Evolutionary conservation across 345 rosid genomes (phyloP).

Genomic region (Camelina laxa): DNA sequence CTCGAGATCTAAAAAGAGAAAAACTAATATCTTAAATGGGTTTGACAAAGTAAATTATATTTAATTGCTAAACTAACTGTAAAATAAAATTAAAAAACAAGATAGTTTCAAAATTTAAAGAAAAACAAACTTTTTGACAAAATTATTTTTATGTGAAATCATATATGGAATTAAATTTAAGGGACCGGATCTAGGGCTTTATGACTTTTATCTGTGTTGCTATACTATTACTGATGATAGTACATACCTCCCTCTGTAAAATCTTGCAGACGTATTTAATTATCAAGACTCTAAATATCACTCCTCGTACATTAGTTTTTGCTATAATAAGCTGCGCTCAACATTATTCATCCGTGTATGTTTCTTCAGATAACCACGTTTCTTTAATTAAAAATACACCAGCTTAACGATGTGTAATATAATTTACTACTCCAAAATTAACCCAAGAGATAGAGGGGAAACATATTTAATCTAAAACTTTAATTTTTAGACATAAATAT

Average conservation of each 20-base stretch:
- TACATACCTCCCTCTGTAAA: constrained; percentile 42
- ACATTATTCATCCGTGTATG: constrained; percentile 10
- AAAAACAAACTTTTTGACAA: background rate
- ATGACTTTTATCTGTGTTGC: constrained; percentile 42
- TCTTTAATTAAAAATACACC: background rate
- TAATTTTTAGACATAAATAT: too few species aligned
- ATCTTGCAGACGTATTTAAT: constrained; percentile 44
- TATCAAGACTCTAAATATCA: constrained; percentile 33
- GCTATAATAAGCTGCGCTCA: constrained; percentile 25
- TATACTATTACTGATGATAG: constrained; percentile 39
- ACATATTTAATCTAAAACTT: background rate
- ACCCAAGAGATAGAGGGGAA: background rate
- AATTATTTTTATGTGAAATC: constrained; percentile 23
- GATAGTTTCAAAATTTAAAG: background rate
- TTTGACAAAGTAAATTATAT: background rate
- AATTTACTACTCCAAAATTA: constrained; percentile 5
- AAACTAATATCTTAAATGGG: background rate
- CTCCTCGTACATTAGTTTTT: constrained; percentile 44
- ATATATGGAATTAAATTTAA: constrained; percentile 24
- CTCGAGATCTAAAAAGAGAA: too few species aligned
- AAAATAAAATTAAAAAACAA: background rate
- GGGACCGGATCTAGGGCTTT: constrained; percentile 43
- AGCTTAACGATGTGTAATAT: background rate
- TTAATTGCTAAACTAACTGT: background rate
- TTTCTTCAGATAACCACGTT: background rate